Base-by-base conservation (phyloP, 139 green algal genomes). In the Tetraselmis striata region DNA sequence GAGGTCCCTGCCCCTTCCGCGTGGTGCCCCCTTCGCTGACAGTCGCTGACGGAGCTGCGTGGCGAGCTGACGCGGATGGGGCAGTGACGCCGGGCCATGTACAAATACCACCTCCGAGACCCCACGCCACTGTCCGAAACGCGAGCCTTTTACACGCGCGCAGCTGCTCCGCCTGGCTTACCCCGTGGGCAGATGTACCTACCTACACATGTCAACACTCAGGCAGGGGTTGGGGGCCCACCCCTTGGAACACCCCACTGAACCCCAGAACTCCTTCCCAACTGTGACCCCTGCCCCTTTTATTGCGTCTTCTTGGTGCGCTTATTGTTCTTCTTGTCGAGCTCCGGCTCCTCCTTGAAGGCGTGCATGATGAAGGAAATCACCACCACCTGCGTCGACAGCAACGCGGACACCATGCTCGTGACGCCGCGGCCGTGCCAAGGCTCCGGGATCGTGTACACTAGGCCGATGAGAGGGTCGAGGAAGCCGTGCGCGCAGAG, bases 1-100 rank as follows among this genome's bases (percentile, higher is more conserved):
- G n/a, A n/a, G n/a, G n/a, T n/a, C n/a, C n/a, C n/a, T n/a, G n/a
- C n/a, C n/a, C n/a, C n/a, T n/a, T n/a, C n/a, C n/a, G n/a, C n/a
- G n/a, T n/a, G n/a, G n/a, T n/a, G n/a, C n/a, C n/a, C n/a, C n/a
- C n/a, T n/a, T n/a, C n/a, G n/a, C n/a, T n/a, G n/a, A n/a, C 45
- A 32, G 5, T 28, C 31, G 28, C 23, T 84, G 83, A 32, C 74
- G 5, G 2, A 18, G 74, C 58, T 81, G 29, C 83, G 84, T 1
- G 81, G 83, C 45, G 78, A 84, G 75, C 80, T 88, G 23, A 45
- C 81, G 2, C 28, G 67, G 29, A 88, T 88, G 84, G 84, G 84
- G 1, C 81, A 67, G 45, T 67, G 18, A 18, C 5, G 45, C 45
- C 18, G 45, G 45, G 5, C n/a, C n/a, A n/a, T n/a, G n/a, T n/a